Evolutionary conservation across 495 filamentous ascomycete genomes (phyloP), one percentile per base, ranked within the genome.

Genomic region (Clavariopsis aquatica): DNA sequence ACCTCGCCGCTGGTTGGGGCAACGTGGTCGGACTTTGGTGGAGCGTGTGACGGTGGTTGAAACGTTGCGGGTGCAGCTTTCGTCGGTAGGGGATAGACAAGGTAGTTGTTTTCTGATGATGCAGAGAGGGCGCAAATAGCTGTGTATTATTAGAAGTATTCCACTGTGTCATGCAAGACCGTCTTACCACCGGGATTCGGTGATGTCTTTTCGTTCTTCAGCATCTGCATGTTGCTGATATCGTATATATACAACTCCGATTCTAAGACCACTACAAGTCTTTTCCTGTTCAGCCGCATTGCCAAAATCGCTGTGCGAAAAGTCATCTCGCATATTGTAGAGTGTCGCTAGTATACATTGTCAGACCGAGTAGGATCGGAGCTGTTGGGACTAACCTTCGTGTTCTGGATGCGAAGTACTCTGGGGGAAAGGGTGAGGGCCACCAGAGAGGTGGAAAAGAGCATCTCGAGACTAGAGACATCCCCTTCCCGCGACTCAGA

Each of bases 361-460:
- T 64, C 55, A 36, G 56, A 49, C 56, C 56, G 26, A 43, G 23
- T 29, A 20, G 56, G 17, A 22, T n/a, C 28, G 27, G 13, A 15
- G 22, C 22, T 27, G 36, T 34, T 34, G 34, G 46, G 60, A 81
- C 82, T 65, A 79, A 91, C 91, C 85, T 98, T 98, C 38, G 95
- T 98, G 78, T 98, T 98, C 66, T 92, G 91, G 64, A 98, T 97
- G 66, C 93, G 87, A 38, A 98, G 82, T 34, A 93, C 88, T 52
- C 94, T 80, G 1, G 94, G 95, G 19, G 93, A 96, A 46, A 93
- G 80, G 60, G 96, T 90, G 19, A 96, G 81, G 36, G 94, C 94
- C 19, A 98, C 93, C 47, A 98, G 83, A n/a, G 94, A 98, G 47
- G 94, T 98, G 45, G 94, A 97, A 74, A 98, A 98, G 62, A 98